Evolutionary conservation across 140 eudicot species (phyloP).

Genomic region (Stevia rebaudiana): DNA sequence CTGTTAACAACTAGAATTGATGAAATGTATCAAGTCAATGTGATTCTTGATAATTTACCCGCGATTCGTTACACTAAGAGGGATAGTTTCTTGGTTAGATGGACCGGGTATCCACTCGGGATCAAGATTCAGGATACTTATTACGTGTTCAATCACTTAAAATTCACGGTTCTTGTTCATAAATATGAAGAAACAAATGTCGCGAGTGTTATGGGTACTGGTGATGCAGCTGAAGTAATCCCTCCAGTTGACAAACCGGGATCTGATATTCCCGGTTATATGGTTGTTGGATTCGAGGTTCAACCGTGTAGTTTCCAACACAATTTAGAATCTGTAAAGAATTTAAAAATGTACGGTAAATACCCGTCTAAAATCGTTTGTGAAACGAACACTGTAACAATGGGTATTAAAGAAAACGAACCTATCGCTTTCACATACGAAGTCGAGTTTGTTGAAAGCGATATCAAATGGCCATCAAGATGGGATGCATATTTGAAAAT

Average conservation of each 20-base stretch:
- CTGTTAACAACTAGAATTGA: slow-evolving; percentile 43
- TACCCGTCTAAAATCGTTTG: slow-evolving; percentile 38
- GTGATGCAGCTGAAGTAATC: slow-evolving; percentile 49
- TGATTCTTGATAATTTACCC: slow-evolving; percentile 56
- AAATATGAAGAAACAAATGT: slow-evolving; percentile 49
- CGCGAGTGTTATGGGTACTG: slow-evolving; percentile 53
- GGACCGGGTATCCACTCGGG: slow-evolving; percentile 58
- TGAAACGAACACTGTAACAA: slow-evolving; percentile 40
- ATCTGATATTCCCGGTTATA: slow-evolving; percentile 40
- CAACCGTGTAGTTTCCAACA: slow-evolving; percentile 46
- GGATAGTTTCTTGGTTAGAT: slow-evolving; percentile 36
- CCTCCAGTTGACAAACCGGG: slow-evolving; percentile 33
- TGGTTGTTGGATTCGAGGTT: slow-evolving; percentile 61
- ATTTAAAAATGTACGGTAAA: slow-evolving; percentile 36
- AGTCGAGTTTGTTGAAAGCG: slow-evolving; percentile 47
- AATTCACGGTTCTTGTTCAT: slow-evolving; percentile 50
- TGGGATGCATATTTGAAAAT: slow-evolving; percentile 67
- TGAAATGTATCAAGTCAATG: slow-evolving; percentile 60
- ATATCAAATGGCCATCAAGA: slow-evolving; percentile 60
- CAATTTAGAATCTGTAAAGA: slow-evolving; percentile 31
- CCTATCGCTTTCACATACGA: slow-evolving; percentile 49
- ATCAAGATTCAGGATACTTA: slow-evolving; percentile 42
- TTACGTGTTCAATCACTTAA: slow-evolving; percentile 56
- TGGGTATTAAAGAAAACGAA: slow-evolving; percentile 42
- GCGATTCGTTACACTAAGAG: slow-evolving; percentile 42